phyloP scores from a whole-genome alignment of 2,329 filamentous ascomycete species.

The Diaporthe capsici region DNA sequence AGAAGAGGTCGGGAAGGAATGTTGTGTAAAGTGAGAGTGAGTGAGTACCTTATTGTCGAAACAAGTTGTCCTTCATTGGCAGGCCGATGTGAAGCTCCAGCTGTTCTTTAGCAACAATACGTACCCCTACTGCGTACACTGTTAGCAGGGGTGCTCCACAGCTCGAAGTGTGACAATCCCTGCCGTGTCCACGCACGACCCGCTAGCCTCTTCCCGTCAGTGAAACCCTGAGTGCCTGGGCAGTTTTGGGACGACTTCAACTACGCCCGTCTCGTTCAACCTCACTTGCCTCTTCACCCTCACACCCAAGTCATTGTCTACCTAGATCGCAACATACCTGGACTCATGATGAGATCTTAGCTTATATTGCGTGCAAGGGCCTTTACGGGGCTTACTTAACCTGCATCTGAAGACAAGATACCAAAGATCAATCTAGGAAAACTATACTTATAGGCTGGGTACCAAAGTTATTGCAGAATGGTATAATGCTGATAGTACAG shows the following conservation, averaged over 20 bases:
- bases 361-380: no score
- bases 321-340: not conserved
- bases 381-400: no score
- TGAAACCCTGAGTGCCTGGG: not conserved
- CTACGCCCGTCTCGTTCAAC: not conserved
- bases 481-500: conserved; percentile 29
- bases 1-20: not conserved
- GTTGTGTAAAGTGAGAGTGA: not conserved
- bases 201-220: conserved; percentile 23
- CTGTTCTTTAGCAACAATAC: conserved; percentile 37
- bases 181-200: conserved; percentile 8
- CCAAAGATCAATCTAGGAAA: not conserved
- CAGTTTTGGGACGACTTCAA: not conserved
- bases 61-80: not conserved
- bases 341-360: not conserved
- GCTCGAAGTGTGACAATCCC: not conserved
- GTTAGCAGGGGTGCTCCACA: conserved; percentile 20
- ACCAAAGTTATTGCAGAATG: not conserved
- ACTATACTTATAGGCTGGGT: not conserved
- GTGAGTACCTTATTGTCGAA: not conserved
- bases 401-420: not conserved
- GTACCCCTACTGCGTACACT: conserved; percentile 8
- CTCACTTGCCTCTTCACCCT: not conserved
- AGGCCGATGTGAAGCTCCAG: conserved; percentile 37
- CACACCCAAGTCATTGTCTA: not conserved